A percentile compares a stretch with the other conserved stretches of the same genome.
phyloP scores from a whole-genome alignment of 331 rosid species.

The Malus hybrid region DNA sequence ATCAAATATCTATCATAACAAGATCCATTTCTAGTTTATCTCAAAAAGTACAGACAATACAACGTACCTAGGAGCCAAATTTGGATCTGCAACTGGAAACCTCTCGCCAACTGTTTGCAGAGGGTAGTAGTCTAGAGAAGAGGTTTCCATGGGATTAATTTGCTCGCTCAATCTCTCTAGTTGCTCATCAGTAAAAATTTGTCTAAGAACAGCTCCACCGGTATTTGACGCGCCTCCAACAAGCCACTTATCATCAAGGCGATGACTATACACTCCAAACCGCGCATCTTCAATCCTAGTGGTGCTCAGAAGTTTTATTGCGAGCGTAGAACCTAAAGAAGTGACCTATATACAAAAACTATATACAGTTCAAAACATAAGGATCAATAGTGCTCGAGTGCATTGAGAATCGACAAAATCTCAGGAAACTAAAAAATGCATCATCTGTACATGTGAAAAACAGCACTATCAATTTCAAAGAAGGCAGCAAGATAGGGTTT shows the following conservation, averaged over 20 bases:
- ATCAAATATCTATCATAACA: neutral
- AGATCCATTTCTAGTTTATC: neutral
- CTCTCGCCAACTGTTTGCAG: slow-evolving; percentile 80
- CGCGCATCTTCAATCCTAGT: slow-evolving; percentile 82
- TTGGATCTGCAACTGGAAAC: slow-evolving; percentile 78
- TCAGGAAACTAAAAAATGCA: slow-evolving; percentile 3
- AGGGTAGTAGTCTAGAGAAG: slow-evolving; percentile 79
- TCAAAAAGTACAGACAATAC: slow-evolving; percentile 1
- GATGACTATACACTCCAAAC: slow-evolving; percentile 95
- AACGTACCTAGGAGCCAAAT: slow-evolving; percentile 67
- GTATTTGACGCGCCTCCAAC: slow-evolving; percentile 99
- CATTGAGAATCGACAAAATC: slow-evolving; percentile 1
- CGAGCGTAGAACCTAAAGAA: slow-evolving; percentile 96
- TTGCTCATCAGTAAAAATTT: slow-evolving; percentile 66
- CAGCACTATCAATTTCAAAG: neutral
- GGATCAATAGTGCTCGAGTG: neutral
- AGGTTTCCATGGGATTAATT: slow-evolving; percentile 58
- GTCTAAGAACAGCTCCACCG: slow-evolving; percentile 84
- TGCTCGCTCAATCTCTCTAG: slow-evolving; percentile 60
- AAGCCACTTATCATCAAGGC: slow-evolving; percentile 92
- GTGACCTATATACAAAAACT: slow-evolving; percentile 53
- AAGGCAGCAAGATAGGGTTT: neutral
- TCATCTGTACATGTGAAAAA: neutral
- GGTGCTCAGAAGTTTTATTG: slow-evolving; percentile 75
- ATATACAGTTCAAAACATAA: neutral